Evolutionary conservation across 108 stramenopile genomes (phyloP), one percentile per base, ranked within the genome.

Genomic region (Cylindrotheca fusiformis): DNA sequence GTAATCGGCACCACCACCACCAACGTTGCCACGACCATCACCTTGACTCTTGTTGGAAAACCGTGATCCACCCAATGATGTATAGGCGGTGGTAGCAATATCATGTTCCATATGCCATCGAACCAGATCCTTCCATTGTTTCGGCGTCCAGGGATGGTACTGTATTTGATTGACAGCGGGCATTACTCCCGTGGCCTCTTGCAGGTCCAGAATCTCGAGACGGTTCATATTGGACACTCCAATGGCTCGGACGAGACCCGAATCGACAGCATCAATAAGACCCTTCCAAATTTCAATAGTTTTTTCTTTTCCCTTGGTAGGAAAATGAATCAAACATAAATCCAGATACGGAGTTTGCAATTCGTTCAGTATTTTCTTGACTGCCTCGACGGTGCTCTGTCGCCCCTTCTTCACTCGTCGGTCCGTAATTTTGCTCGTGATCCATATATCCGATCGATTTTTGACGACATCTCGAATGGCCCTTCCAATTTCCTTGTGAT

Each of bases 111-210:
- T 32, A 67, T 91, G 92, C 57, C 83, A 95, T 0, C 82, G 81
- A 6, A 87, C 22, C 3, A 93, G 58, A 2, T 81, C 72, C 18
- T 58, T 61, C 54, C 87, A 78, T 32, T 77, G 74, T 54, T 78
- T 51, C 4, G 61, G 58, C 17, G 52, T 46, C 36, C 86, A 72
- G 4, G 94, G 90, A 71, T 95, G 91, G 46, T 80, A 41, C 65
- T 95, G 91, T 32, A 95, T 80, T 74, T 93, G 95, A 68, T 93
- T 89, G 46, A 90, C 70, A 3, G 81, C 80, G 2, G 95, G 91
- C n/a, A 82, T 69, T 65, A 81, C 82, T 31, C 87, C 63, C 4
- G 69, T 71, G 2, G 74, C 80, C 0, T 54, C 32, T 21, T 75
- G 64, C 25, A 85, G 68, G 14, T 82, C 51, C 36, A 76, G 82